Base-by-base conservation (phyloP, 352 stramenopile genomes). In the Elongisporangium undulatum region DNA sequence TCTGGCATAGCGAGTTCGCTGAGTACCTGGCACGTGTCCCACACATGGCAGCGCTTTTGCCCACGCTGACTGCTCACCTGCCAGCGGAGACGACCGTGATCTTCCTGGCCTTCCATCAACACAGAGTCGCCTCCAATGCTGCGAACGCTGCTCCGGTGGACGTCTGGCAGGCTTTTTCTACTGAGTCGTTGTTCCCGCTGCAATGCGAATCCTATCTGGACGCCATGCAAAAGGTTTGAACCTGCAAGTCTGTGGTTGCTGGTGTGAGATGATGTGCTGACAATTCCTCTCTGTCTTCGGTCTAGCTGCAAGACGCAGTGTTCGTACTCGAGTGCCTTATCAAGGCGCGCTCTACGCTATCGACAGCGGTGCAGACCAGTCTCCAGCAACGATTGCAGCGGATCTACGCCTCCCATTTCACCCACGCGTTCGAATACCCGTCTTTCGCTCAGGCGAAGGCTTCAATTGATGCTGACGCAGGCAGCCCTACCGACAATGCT, bases 1-100 rank as follows among this genome's bases (percentile, higher is more conserved):
- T 87, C n/a, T 87, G 75, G 75, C 71, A 80, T 49, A 29, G 51
- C 19, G 73, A 69, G 20, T 76, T 85, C 56, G 71, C 78, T 0
- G 51, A 21, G 20, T 88, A 79, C 56, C 58, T 80, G 15, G 39
- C 62, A 0, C 75, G 75, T 49, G 73, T 88, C 0, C 68, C 75
- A 8, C 78, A 75, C 48, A 62, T 84, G 12, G 51, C 59, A 16
- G 66, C 38, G 21, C 22, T 88, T 9, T 41, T 85, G 51, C 58
- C 64, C 15, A 62, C 21, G 0, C 53, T 78, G n/a, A 58, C 59
- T 49, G 48, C 59, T 16, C 49, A 63, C 3, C 51, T 76, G n/a
- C 55, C 72, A 4, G 74, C 66, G 13, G 78, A 88, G 54, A 50
- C 68, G 15, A 41, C 73, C 5, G 23, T 88, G 49, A 51, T 88